Evolutionary conservation across 2,329 filamentous ascomycete species (phyloP), one percentile per base, ranked within the genome.

Genomic region (Escovopsis sp.): DNA sequence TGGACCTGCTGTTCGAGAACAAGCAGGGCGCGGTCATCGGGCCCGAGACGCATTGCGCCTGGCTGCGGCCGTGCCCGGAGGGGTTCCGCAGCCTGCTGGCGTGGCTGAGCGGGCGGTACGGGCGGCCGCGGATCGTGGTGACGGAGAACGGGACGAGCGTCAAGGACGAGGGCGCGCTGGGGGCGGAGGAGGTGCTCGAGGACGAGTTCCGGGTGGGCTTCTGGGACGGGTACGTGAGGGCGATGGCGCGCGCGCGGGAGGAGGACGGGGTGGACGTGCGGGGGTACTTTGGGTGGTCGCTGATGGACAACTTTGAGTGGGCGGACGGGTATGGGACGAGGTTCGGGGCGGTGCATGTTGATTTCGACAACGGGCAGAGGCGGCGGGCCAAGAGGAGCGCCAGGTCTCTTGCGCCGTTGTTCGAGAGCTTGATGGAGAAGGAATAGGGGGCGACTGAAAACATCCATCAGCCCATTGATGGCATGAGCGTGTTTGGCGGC

Each of bases 281-380:
- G 50, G 84, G 79, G 4, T 93, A 91, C 62, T 76, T 89, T 67
- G 85, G 81, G 13, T 94, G 86, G 85, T 86, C 80, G 58, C 70
- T 94, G 48, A 75, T 94, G 72, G 86, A 93, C 62, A 89, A 89
- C 66, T 89, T 89, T 53, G 84, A 89, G 62, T 89, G 84, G 84
- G 83, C 85, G n/a, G 85, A 93, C 58, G 85, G 85, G 10, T 94
- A 89, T 56, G 79, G 84, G 64, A 91, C 84, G 35, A 73, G 85
- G 34, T 93, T 93, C 53, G 85, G 85, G 24, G 84, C 87, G 43
- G 84, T 80, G 7, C 91, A 72, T 57, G 84, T 93, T 40, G 84
- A 93, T 62, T 93, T 91, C 58, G 66, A 75, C 51, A 74, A 84
- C 50, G 79, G 76, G 20, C 86, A 93, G 69, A 84, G 80, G 67